Base-by-base conservation (phyloP, 2,329 filamentous ascomycete genomes). In the Aschersonia sp. region DNA sequence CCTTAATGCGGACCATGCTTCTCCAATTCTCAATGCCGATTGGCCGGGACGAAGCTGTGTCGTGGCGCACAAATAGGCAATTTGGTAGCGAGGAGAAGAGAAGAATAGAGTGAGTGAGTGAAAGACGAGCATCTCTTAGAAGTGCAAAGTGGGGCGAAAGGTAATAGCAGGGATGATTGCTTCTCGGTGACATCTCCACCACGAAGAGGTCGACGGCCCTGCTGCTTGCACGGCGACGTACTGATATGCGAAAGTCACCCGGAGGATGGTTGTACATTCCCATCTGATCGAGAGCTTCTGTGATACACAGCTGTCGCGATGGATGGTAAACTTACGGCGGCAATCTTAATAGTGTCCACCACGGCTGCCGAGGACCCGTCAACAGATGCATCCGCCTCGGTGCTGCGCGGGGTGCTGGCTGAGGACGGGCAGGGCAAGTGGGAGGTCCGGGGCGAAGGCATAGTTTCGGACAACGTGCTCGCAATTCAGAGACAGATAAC, bases 1-100 rank as follows among this genome's bases (percentile, higher is more conserved):
- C 85, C 67, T 98, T 98, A 56, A 97, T 79, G 60, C 92, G 87
- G 51, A 98, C 92, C 92, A 98, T 96, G 45, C 37, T 53, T 32
- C 14, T 7, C 40, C 7, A 22, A n/a, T n/a, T 7, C 7, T n/a
- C 7, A n/a, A 22, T 22, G 22, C 2, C 22, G 22, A 22, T 22
- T 5, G 5, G 7, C 5, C 7, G 5, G 9, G 40, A 42, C 2
- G 12, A 37, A 12, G 2, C 35, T 37, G 35, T 37, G 35, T 8
- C 12, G 35, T 5, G 12, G 35, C 12, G 35, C 35, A 37, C 35
- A 12, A 4, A 37, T 22, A 22, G 22, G 22, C 22, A 22, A 22
- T 22, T 22, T 22, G 22, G 22, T 22, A 22, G 22, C 22, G 22
- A 22, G 22, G 22, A 22, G 22, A 22, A 22, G 4, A 22, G 22